Evolutionary conservation across 306 rosid species (phyloP).

Genomic region (Sicyos edulis): DNA sequence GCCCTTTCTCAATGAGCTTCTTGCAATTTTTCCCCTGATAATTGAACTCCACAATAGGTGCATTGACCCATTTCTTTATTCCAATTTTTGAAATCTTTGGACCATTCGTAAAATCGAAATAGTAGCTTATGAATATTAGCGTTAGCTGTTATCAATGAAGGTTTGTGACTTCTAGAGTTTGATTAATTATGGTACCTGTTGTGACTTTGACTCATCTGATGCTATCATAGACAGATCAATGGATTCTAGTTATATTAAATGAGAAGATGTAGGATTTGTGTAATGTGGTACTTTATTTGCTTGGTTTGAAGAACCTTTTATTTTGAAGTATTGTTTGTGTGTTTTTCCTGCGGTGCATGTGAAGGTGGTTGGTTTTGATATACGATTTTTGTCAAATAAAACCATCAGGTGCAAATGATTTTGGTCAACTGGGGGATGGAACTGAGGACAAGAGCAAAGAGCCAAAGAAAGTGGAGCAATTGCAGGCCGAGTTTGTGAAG

Average conservation of each 20-base stretch:
- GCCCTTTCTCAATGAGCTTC: not conserved
- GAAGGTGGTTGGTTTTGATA: not conserved
- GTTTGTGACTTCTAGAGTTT: not conserved
- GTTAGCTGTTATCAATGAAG: not conserved
- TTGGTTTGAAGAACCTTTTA: not conserved
- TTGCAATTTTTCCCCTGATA: not conserved
- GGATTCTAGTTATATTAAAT: conserved; percentile 4
- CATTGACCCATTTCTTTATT: not conserved
- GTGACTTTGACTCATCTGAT: not conserved
- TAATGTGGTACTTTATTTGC: not conserved
- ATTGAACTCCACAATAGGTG: not conserved
- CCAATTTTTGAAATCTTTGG: not conserved
- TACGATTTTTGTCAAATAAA: not conserved
- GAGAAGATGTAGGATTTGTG: not conserved
- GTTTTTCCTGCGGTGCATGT: not conserved
- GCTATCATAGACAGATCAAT: not conserved
- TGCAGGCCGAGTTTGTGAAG: conserved; percentile 64
- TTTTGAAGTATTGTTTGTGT: not conserved
- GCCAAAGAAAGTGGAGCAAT: conserved; percentile 65
- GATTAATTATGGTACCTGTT: not conserved
- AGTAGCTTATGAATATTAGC: not conserved
- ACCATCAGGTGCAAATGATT: conserved; percentile 68
- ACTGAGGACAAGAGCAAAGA: conserved; percentile 67
- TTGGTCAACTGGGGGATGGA: conserved; percentile 96
- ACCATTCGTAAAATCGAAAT: not conserved